Percentiles rank a stretch among this genome's conserved stretches.
phyloP scores from a whole-genome alignment of 2,329 filamentous ascomycete species.

The Neofusicoccum cordaticola region DNA sequence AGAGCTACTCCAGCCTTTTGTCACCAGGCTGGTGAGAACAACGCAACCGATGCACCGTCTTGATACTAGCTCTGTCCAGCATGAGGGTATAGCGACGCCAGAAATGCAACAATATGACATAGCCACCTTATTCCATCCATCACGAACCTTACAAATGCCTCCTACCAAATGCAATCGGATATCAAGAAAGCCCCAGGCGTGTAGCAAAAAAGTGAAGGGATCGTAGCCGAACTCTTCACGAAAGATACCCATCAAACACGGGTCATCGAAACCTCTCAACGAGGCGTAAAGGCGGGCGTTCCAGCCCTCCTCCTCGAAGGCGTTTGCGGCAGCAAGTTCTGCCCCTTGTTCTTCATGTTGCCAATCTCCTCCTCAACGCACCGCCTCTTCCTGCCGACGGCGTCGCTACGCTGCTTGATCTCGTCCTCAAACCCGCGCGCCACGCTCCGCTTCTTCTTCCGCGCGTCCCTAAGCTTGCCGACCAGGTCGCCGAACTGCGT shows the following conservation, averaged over 20 bases:
- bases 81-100: neutral
- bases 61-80: neutral
- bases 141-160: neutral
- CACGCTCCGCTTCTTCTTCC: slow-evolving; percentile 53
- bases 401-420: slow-evolving; percentile 52
- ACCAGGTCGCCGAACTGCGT: slow-evolving; percentile 53
- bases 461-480: slow-evolving; percentile 49
- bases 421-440: slow-evolving; percentile 55
- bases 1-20: neutral
- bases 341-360: slow-evolving; percentile 55
- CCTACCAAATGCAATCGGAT: neutral
- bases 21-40: neutral
- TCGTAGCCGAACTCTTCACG: neutral
- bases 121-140: neutral
- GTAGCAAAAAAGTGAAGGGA: neutral
- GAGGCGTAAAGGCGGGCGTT: neutral
- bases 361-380: slow-evolving; percentile 50
- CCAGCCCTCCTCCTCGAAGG: slow-evolving; percentile 28
- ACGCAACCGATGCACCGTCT: neutral
- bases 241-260: no score
- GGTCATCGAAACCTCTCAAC: neutral
- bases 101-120: neutral
- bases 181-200: neutral
- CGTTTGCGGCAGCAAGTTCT: slow-evolving; percentile 49
- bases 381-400: slow-evolving; percentile 48